Base-by-base conservation (phyloP, 768 basidiomycete species). In the Russula sp. region DNA sequence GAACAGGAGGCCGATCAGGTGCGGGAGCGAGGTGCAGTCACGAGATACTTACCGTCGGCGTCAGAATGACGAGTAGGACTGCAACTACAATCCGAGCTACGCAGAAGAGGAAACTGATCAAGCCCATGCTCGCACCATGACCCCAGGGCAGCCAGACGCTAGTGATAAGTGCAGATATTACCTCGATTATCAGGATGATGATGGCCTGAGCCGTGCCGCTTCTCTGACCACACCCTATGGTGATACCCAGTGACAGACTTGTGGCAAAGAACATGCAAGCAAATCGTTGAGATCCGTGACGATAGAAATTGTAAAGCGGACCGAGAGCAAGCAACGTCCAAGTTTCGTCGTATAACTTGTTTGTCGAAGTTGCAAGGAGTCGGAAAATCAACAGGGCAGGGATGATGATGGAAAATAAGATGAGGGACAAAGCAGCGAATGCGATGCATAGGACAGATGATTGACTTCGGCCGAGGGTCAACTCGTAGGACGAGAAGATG, bases 91-190 rank as follows among this genome's bases (percentile, higher is more conserved):
- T 95, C 67, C 96, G 81, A 22, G 90, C 86, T 5, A 96, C 90
- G 62, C 92, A 94, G 69, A 96, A 88, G 70, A 97, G 77, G 78
- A 98, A 98, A 72, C 91, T 94, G 62, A 96, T 87, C 40, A 94
- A 79, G 14, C 95, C 96, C 97, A 98, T 98, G 65, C 93, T 91
- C 2, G 96, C 94, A 1, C 96, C 94, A 57, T 89, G 89, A 35
- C 92, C 93, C 96, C 96, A 99, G 18, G 95, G 95, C 63, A 97
- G 81, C 93, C 93, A 97, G 37, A 96, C 79, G 65, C 91, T 94
- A 37, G 95, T 97, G 32, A 91, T 84, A 62, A 98, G 77, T 6
- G 94, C 91, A 49, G 89, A 86, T 22, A 80, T 80, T 16, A 99
- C 88, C 73, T 99, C 97, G 20, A 93, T 83, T 35, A 97, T 81